Evolutionary conservation across 1,284 basidiomycete genomes (phyloP), one percentile per base, ranked within the genome.

Genomic region (Cutaneotrichosporon daszewskae): DNA sequence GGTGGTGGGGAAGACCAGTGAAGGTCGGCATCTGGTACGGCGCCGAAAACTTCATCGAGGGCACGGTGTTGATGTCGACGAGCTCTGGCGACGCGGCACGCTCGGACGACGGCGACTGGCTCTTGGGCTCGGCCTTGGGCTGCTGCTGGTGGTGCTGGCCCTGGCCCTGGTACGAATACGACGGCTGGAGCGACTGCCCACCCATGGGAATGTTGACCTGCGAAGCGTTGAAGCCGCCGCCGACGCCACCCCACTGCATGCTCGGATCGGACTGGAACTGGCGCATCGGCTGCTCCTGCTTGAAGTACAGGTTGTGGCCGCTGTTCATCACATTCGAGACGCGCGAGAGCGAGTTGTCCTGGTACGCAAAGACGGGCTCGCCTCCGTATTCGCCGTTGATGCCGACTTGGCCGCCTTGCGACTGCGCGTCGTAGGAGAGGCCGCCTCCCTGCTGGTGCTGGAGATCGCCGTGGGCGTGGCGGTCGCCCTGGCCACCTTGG

Each of bases 31-130:
- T 31, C 8, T 31, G 56, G 56, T 45, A 58, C 38, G n/a, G 47
- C 17, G 40, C 28, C 34, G 52, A 52, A 36, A 59, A 48, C 6
- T 54, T 50, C 44, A 61, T 53, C 1, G 52, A 32, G 3, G 65
- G 61, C 10, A 61, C 56, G 11, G 51, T 36, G 38, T 54, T 47
- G 47, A 63, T 49, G 23, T 60, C 56, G n/a, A 63, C 61, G 4
- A 59, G 45, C 18, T 55, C 51, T 12, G 50, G 50, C 27, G 43
- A 46, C 28, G 32, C 34, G 16, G 33, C 45, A 14, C 46, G 42
- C 18, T 48, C 45, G 3, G 50, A 48, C 2, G 40, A 31, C 0
- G 50, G 49, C 1, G 44, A 49, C 43, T 47, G 45, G 25, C 39
- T 33, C 44, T 40, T 42, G 26, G 14, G 23, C 39, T 47, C 39